Evolutionary conservation across 805 yeast genomes (phyloP).

Genomic region (Zygosaccharomyces bailii): DNA sequence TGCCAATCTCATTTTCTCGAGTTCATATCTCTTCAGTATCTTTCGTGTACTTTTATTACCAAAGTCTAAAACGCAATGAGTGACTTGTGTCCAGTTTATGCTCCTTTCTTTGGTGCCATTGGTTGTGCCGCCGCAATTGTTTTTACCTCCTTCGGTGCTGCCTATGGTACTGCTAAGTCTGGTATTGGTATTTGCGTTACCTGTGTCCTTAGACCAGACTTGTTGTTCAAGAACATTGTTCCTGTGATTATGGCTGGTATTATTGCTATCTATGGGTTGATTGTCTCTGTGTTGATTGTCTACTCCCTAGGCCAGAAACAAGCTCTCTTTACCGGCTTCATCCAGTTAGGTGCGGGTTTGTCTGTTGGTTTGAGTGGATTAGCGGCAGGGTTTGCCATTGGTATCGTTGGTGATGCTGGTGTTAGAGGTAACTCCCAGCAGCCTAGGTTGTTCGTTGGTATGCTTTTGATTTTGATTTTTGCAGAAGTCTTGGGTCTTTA

Average conservation of each 20-base stretch:
- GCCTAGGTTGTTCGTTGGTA: constrained; percentile 97
- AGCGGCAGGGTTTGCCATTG: constrained; percentile 99
- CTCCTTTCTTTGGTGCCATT: constrained; percentile 97
- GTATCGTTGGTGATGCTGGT: constrained; percentile 99
- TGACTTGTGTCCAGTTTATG: constrained; percentile 42
- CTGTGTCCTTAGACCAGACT: constrained; percentile 95
- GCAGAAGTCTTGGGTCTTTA: constrained; percentile 98
- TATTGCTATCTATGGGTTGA: constrained; percentile 96
- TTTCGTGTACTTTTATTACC: constrained; percentile 5
- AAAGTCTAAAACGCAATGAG: constrained; percentile 21
- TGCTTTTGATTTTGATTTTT: constrained; percentile 96
- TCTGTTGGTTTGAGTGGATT: constrained; percentile 96
- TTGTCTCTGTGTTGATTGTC: constrained; percentile 90
- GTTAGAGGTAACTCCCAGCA: constrained; percentile 98
- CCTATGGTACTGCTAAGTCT: constrained; percentile 98
- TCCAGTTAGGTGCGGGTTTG: constrained; percentile 96
- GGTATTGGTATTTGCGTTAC: constrained; percentile 99
- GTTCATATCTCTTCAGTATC: neutral
- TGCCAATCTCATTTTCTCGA: neutral
- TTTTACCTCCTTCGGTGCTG: constrained; percentile 98
- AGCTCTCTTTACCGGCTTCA: constrained; percentile 94
- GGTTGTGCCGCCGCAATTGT: constrained; percentile 99
- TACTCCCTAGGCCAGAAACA: constrained; percentile 85
- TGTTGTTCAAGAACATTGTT: constrained; percentile 86
- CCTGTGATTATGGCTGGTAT: constrained; percentile 99